A percentile compares a stretch with the other conserved stretches of the same genome.
Conservation (phyloP, 164 flowering plant genomes). For the Tetrastigma voinierianum region DNA sequence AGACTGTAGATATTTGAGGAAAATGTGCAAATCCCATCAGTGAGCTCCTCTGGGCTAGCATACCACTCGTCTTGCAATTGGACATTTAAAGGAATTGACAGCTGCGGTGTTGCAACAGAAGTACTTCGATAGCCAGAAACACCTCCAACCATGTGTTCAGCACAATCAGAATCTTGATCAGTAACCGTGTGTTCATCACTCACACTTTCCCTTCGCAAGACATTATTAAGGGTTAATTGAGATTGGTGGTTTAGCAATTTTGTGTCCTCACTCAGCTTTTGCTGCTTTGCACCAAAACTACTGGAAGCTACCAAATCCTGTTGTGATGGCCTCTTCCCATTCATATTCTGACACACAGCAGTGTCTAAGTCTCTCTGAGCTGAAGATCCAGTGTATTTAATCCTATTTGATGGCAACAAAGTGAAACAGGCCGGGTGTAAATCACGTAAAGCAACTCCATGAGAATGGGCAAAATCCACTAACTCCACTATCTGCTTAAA, state of each 20-base stretch:
- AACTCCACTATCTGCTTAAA: conserved; percentile 69
- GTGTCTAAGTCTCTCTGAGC: conserved; percentile 20
- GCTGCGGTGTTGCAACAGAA: conserved; percentile 15
- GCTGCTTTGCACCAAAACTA: conserved; percentile 33
- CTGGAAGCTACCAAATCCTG: conserved; percentile 7
- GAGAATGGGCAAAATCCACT: conserved; percentile 67
- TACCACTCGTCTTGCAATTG: conserved; percentile 79
- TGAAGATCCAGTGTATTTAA: conserved; percentile 52
- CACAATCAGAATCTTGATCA: conserved; percentile 16
- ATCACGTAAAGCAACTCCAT: conserved; percentile 50
- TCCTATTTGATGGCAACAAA: conserved; percentile 42
- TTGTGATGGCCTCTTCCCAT: conserved; percentile 36
- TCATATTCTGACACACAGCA: conserved; percentile 16
- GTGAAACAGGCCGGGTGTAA: conserved; percentile 67
- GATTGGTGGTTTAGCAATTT: conserved; percentile 19
- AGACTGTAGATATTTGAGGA: conserved; percentile 71
- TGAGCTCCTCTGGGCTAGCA: conserved; percentile 58
- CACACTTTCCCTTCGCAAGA: conserved; percentile 16
- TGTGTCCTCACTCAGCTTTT: conserved; percentile 27
- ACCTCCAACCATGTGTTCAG: conserved; percentile 18
- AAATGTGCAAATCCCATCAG: conserved; percentile 35
- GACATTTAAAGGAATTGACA: conserved; percentile 17
- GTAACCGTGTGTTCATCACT: conserved; percentile 10
- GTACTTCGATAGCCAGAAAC: conserved; percentile 9
- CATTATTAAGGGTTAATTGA: conserved; percentile 20